Evolutionary conservation across 768 basidiomycete genomes (phyloP), one percentile per base, ranked within the genome.

Genomic region (Lentinula edodes): DNA sequence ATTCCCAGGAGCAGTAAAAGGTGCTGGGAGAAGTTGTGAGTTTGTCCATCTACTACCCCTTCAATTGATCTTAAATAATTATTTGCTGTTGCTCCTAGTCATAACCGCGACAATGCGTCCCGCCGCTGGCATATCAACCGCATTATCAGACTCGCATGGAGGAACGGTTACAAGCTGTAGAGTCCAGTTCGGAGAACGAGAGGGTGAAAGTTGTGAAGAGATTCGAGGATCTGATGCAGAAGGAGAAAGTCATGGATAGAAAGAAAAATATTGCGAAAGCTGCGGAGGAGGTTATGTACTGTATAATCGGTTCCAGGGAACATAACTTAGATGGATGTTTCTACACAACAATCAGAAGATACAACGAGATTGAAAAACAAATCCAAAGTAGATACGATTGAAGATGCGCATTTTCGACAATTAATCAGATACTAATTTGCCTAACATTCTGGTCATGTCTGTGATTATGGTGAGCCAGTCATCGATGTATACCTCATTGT

Each of bases 81-180:
- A 39, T 9, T 34, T 10, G 3, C 28, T 16, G 13, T 10, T 58
- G 53, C 13, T 42, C 35, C 12, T 20, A 74, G 74, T 73, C 43
- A 68, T 71, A 36, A 74, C 72, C 59, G 72, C 67, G 9, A 73
- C 70, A 0, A 66, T 73, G 63, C 65, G 68, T 20, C 74, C 75
- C 6, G 72, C 72, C 0, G 73, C 73, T 9, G 74, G 74, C 15
- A 71, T 71, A 77, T 36, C 67, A 72, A 8, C 68, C 71, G 12
- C 73, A 74, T 20, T 74, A 75, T 7, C 54, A 65, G n/a, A 76
- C 74, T 12, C 72, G 78, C 32, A 71, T 78, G 13, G 68, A 70
- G 6, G 76, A 82, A 59, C 81, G 81, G 4, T 52, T 70, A 6
- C 72, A 74, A 59, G 78, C 71, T 0, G 73, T 74, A 6, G 68